Evolutionary conservation across 352 stramenopile genomes (phyloP).

Genomic region (Globisporangium mamillatum): DNA sequence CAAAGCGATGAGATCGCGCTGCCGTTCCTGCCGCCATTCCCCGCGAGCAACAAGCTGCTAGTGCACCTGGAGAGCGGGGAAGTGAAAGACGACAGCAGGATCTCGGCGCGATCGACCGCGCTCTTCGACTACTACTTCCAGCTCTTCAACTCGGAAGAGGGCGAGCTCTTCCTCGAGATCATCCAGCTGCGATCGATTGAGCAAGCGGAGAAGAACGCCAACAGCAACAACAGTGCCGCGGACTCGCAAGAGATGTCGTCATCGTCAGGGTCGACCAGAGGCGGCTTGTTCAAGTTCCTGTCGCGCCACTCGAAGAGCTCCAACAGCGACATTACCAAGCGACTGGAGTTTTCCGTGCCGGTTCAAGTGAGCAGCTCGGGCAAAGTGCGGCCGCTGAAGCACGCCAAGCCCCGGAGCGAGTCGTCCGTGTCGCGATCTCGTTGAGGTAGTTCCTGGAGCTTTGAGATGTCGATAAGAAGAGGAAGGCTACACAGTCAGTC

Average conservation of each 20-base stretch:
- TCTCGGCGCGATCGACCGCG: constrained; percentile 32
- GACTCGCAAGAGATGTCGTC: neutral
- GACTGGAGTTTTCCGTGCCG: constrained; percentile 57
- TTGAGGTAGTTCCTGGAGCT: neutral
- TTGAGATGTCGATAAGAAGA: neutral
- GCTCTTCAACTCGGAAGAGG: constrained; percentile 62
- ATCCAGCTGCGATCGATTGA: constrained; percentile 29
- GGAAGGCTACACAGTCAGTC: neutral
- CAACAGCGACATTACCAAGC: constrained; percentile 25
- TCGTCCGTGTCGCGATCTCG: neutral
- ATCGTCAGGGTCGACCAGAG: neutral
- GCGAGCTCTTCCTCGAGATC: constrained; percentile 52
- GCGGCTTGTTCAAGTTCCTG: constrained; percentile 38
- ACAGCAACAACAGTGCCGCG: neutral
- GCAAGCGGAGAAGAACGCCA: constrained; percentile 11
- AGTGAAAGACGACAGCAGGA: constrained; percentile 54
- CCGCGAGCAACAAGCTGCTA: constrained; percentile 40
- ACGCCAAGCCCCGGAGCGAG: constrained; percentile 2
- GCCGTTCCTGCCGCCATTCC: constrained; percentile 40
- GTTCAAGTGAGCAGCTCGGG: constrained; percentile 37
- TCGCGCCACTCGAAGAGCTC: constrained; percentile 22
- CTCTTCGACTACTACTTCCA: constrained; percentile 70
- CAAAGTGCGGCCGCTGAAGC: constrained; percentile 18
- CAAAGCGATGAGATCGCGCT: constrained; percentile 15
- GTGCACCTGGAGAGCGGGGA: constrained; percentile 44